Evolutionary conservation across 1,284 basidiomycete genomes (phyloP), one percentile per base, ranked within the genome.

Genomic region (Hemileia vastatrix): DNA sequence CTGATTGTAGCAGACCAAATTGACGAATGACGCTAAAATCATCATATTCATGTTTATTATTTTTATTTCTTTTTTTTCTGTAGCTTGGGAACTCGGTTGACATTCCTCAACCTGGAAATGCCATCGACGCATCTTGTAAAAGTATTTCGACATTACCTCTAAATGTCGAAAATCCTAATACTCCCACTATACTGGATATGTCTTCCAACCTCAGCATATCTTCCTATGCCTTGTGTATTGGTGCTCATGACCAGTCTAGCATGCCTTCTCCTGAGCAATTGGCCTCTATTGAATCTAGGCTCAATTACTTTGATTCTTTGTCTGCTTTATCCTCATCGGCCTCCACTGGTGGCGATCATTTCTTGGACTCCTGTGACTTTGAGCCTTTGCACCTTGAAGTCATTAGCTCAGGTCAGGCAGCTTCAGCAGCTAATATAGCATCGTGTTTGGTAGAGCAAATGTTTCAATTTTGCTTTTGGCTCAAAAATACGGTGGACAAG

Each of bases 161-260:
- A 55, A 32, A 23, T 40, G 13, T 60, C 58, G 8, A 43, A 50
- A 2, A 43, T 51, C 18, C 56, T 54, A 61, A 50, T 27, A 58
- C 57, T 49, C 57, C 19, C 55, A 59, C 50, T 54, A 65, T 60
- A 54, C 57, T 13, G 66, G 56, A 33, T 65, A 66, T 44, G 61
- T 66, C 27, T 49, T 50, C 32, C 60, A 69, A 56, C 13, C 57
- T 45, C 5, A 75, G 77, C 3, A 78, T 82, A 57, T 81, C 82
- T 4, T 86, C 85, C 70, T 80, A 83, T 67, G 84, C 90, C 68
- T 82, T 93, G 44, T 91, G 88, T 75, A 83, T 93, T 65, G 88
- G 91, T 74, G 89, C 87, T 71, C 85, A 88, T 70, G 88, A 92
- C 67, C 77, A 82, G 45, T 85, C 86, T 6, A 81, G 83, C 11